Evolutionary conservation across 176 grass and related monocot species (phyloP), one percentile per base, ranked within the genome.

Genomic region (Typha latifolia): DNA sequence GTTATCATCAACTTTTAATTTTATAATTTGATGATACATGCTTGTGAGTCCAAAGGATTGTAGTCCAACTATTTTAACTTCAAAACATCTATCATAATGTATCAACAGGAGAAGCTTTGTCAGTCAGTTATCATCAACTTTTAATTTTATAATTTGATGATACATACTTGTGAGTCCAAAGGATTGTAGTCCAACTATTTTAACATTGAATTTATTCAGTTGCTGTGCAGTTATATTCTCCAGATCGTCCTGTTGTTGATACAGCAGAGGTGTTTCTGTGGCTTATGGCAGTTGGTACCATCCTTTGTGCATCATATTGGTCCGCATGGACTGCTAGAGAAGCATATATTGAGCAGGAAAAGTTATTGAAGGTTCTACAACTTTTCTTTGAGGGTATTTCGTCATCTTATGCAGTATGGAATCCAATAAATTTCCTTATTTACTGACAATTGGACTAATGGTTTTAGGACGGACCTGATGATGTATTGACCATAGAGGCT

Each of bases 281-380:
- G 94, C 83, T 99, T 69, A 93, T 99, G 94, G 94, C 94, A 75
- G 84, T 99, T 73, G 94, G 94, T 80, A 99, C 94, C 31, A 87
- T 99, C 74, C 71, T 99, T 62, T 91, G 94, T 70, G 94, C 89
- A 80, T 85, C 94, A 63, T 99, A 99, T 74, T 99, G 94, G 94
- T 93, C 94, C 22, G 89, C 94, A 56, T 99, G 85, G 82, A 99
- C 85, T 70, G 83, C 85, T 68, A 75, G 88, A 79, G 94, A 99
- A 78, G 89, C 89, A 66, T 69, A 75, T 63, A 82, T 69, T 82
- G 94, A 99, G 74, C 71, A 93, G 73, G 94, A 99, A 75, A 99
- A 93, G 73, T 78, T 99, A 72, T 31, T 99, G 56, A 99, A 90
- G 94, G 94, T 99, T 71, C 59, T 84, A 37, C 14, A 22, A 20